A percentile compares a stretch with the other conserved stretches of the same genome.
Conservation (phyloP, 2,329 filamentous ascomycete species). For the Septoria linicola region DNA sequence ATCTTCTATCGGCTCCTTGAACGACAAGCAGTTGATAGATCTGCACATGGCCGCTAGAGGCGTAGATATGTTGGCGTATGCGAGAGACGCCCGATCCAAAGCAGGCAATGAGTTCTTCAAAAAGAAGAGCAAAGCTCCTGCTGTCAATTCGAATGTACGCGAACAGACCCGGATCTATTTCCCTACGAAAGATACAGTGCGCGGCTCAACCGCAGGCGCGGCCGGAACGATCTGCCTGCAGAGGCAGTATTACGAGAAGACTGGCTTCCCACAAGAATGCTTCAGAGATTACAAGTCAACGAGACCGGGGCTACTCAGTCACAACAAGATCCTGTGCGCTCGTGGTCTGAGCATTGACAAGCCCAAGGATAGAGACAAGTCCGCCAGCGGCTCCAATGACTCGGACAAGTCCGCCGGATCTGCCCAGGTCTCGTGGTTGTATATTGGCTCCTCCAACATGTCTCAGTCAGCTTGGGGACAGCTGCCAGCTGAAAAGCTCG, state of each 20-base stretch:
- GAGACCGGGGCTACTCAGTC: conserved; percentile 72
- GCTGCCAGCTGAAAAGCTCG: conserved; percentile 67
- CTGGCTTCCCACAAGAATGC: conserved; percentile 67
- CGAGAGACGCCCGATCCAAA: conserved; percentile 25
- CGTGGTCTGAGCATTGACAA: conserved; percentile 34
- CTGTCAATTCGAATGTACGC: conserved; percentile 37
- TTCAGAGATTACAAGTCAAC: conserved; percentile 74
- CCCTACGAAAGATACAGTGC: conserved; percentile 65
- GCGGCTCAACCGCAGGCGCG: conserved; percentile 39
- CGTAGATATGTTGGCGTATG: conserved; percentile 28
- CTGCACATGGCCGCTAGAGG: conserved; percentile 61
- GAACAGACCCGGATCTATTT: conserved; percentile 74
- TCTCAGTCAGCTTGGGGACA: conserved; percentile 94
- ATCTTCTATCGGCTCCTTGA: conserved; percentile 78
- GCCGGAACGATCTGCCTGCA: conserved; percentile 84
- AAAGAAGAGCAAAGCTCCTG: conserved; percentile 10
- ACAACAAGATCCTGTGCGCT: conserved; percentile 65
- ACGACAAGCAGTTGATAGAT: conserved; percentile 61
- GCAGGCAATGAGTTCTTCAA: conserved; percentile 30
- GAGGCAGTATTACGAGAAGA: conserved; percentile 66
- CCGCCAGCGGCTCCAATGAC: not conserved
- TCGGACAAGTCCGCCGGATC: not conserved
- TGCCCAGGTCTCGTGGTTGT: conserved; percentile 65
- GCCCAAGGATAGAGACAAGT: not conserved
- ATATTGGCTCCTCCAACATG: conserved; percentile 86